Conservation (phyloP, 2,329 filamentous ascomycete species). For the Cytospora leucostoma region DNA sequence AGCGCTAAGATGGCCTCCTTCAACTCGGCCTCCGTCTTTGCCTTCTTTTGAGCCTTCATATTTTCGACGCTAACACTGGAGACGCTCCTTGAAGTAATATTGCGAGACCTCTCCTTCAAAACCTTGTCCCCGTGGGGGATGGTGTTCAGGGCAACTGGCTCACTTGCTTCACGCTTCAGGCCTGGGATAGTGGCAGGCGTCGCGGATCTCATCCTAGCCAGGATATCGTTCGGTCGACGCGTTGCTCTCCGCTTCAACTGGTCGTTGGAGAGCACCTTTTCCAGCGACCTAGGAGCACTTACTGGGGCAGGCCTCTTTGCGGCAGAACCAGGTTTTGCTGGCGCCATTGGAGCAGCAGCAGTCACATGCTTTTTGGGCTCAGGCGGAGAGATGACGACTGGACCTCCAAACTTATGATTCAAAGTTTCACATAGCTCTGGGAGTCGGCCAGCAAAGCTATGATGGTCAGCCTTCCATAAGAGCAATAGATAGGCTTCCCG, state of each 20-base stretch:
- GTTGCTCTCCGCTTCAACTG: conserved; percentile 57
- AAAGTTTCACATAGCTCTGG: conserved; percentile 70
- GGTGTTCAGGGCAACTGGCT: conserved; percentile 54
- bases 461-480: background rate
- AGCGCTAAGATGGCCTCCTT: conserved; percentile 72
- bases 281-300: conserved; percentile 54
- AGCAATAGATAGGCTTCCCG: no score
- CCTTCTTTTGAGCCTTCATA: conserved; percentile 64
- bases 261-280: conserved; percentile 64
- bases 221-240: conserved; percentile 57
- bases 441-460: conserved; percentile 72
- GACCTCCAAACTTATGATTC: conserved; percentile 76
- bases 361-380: conserved; percentile 52
- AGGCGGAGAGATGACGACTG: conserved; percentile 57
- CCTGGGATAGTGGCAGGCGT: conserved; percentile 62
- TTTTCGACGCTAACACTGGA: conserved; percentile 56
- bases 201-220: conserved; percentile 68
- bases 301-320: conserved; percentile 49
- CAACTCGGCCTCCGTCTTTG: conserved; percentile 68
- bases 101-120: conserved; percentile 48
- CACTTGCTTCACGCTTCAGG: conserved; percentile 70
- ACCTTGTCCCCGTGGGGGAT: conserved; percentile 47
- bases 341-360: conserved; percentile 43
- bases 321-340: conserved; percentile 53
- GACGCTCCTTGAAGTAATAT: conserved; percentile 43